phyloP scores from a whole-genome alignment of 1,284 basidiomycete species.

The Trichosporon ovoides region DNA sequence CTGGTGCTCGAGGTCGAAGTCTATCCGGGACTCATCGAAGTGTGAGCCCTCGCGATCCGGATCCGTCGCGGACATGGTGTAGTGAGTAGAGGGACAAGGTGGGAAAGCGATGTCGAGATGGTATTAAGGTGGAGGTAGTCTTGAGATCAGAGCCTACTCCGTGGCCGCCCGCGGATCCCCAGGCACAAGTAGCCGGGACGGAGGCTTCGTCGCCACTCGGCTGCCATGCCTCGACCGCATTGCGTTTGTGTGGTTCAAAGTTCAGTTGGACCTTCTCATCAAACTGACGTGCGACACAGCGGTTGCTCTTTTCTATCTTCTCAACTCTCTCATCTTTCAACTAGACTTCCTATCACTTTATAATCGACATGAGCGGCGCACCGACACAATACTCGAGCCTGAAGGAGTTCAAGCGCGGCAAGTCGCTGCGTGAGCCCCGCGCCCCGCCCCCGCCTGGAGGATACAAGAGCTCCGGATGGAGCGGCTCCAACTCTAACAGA shows the following conservation, averaged over 20 bases:
- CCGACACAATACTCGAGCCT: slow-evolving; percentile 14
- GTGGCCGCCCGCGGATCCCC: background rate
- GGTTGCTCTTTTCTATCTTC: background rate
- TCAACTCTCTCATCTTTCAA: background rate
- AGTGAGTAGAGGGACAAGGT: background rate
- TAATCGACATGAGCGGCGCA: background rate
- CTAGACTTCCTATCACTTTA: background rate
- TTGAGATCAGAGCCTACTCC: background rate
- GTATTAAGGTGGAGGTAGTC: background rate
- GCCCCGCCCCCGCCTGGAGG: background rate
- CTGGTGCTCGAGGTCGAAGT: background rate
- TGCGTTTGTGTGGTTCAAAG: background rate
- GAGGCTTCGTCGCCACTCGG: slow-evolving; percentile 1
- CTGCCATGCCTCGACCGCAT: too few species aligned
- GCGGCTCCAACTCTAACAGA: background rate
- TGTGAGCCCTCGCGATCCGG: slow-evolving; percentile 3
- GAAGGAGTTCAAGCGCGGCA: slow-evolving; percentile 14
- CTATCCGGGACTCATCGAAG: background rate
- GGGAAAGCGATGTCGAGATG: background rate
- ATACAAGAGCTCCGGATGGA: background rate
- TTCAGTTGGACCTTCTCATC: background rate
- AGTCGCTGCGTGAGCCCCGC: background rate
- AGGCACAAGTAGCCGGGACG: background rate
- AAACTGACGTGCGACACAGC: background rate
- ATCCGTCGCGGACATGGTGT: background rate